These are phyloP conservation scores for Darksidea phi DNA, from an alignment of 495 filamentous ascomycete genomes.

Conservation along the genomic window DNA sequence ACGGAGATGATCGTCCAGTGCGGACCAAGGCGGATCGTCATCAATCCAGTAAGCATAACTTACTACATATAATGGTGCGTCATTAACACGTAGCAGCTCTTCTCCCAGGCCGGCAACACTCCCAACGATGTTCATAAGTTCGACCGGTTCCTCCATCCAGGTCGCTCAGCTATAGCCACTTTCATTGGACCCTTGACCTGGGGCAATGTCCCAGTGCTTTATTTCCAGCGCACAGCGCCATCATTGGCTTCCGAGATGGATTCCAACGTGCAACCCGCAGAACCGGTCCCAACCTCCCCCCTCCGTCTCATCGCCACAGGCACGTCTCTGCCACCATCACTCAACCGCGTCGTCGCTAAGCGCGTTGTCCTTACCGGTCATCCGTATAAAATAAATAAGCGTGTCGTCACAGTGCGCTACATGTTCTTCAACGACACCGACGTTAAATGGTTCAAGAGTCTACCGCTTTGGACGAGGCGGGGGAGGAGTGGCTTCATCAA, in stretches of 20 bases:
- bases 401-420: conserved; percentile 91
- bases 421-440: conserved; percentile 99
- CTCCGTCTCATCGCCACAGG: conserved; percentile 79
- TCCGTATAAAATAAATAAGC: conserved; percentile 97
- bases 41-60: conserved; percentile 54
- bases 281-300: conserved; percentile 34
- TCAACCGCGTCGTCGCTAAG: conserved; percentile 82
- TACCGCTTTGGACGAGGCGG: conserved; percentile 90
- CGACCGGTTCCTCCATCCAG: conserved; percentile 88
- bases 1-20: conserved; percentile 85
- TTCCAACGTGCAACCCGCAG: conserved; percentile 37
- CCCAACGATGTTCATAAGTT: conserved; percentile 97
- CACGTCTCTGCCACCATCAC: conserved; percentile 76
- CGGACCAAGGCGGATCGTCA: conserved; percentile 77
- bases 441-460: conserved; percentile 91
- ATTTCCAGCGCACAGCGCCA: conserved; percentile 61
- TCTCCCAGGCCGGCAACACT: conserved; percentile 77
- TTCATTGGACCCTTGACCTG: conserved; percentile 89
- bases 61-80: neutral
- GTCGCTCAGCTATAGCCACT: conserved; percentile 83
- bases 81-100: conserved; percentile 57
- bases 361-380: conserved; percentile 92
- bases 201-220: conserved; percentile 84
- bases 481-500: conserved; percentile 87
- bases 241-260: conserved; percentile 37